Evolutionary conservation across 768 basidiomycete species (phyloP), one percentile per base, ranked within the genome.

Genomic region (Phanerochaete carnosa): DNA sequence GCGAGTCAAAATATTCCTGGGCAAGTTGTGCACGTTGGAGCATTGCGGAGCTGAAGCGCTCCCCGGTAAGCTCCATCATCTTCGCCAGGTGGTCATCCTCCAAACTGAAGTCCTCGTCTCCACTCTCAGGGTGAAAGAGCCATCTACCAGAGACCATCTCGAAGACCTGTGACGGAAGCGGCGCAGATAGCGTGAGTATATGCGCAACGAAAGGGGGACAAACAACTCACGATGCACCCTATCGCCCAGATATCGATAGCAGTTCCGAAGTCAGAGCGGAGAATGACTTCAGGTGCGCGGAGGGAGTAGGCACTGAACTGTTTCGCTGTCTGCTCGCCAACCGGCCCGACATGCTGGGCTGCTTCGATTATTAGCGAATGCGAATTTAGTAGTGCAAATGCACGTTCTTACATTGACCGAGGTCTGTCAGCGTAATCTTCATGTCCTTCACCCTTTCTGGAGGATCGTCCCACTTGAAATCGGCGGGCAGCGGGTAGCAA

Each of bases 31-130:
- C 6, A 6, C 45, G 60, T 16, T 55, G 59, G 25, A 72, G 68
- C 28, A 63, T 43, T 37, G 15, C 16, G 13, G 57, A 49, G 37
- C 23, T 43, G 57, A 70, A 72, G 6, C 4, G 19, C 59, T 73
- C 61, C 16, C 68, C 69, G 2, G 72, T 73, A 13, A 68, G n/a
- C 56, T 69, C 71, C 58, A 71, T 64, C 69, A 73, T 73, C 55
- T 66, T 68, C 2, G 71, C 69, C 23, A 73, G 61, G 59, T 70
- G 68, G 60, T 69, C 72, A 45, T 72, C 71, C 59, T 72, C 71
- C 29, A 47, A 19, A 23, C 35, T 26, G 62, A 62, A 60, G 15
- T 55, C 52, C 45, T 64, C 56, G 19, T 46, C 45, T 29, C 61
- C 58, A 25, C 47, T 57, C 51, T 57, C 35, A 25, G 68, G 68